Base-by-base conservation (phyloP, 352 stramenopile species). In the Elongisporangium prolatum region DNA sequence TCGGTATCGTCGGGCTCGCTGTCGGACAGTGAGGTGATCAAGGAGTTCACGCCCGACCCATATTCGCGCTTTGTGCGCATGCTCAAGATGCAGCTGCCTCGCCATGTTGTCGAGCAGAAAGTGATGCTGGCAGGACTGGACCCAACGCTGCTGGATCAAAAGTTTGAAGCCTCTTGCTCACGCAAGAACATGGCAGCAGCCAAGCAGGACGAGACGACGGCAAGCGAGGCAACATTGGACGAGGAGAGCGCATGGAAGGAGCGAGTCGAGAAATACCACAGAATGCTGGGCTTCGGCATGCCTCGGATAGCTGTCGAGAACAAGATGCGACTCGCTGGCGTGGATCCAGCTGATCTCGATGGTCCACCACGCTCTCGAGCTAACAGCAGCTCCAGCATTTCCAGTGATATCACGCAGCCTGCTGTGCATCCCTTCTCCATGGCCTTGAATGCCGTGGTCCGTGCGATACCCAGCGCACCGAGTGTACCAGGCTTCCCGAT, bases 51-150 rank as follows among this genome's bases (percentile, higher is more conserved):
- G 34, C 34, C 34, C 10, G 34, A 44, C 34, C 34, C 34, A 54
- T 69, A 88, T 21, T 63, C 70, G 48, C 61, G 74, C 14, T 91
- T 86, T 56, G 77, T 82, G 48, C 63, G 78, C 51, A 91, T 89
- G 82, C 69, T 89, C 49, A 86, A 89, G 40, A 75, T 87, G 24
- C 79, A 80, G 10, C 65, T 89, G 3, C 79, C 82, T 0, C 68
- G 69, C 17, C 74, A 75, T 40, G 53, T 83, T 60, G 82, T 91
- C 0, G 75, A 89, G 59, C 77, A 85, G 52, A 89, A 89, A 49
- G 84, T 86, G 49, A 64, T 52, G 18, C 73, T 65, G 59, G 74
- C 76, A 52, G 75, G 77, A 22, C 57, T 89, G 1, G 75, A 88
- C 24, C 69, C 75, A 2, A 59, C 62, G 8, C 79, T 80, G 20